Conservation (phyloP, 164 flowering plant genomes). For the Vitis rupestris region DNA sequence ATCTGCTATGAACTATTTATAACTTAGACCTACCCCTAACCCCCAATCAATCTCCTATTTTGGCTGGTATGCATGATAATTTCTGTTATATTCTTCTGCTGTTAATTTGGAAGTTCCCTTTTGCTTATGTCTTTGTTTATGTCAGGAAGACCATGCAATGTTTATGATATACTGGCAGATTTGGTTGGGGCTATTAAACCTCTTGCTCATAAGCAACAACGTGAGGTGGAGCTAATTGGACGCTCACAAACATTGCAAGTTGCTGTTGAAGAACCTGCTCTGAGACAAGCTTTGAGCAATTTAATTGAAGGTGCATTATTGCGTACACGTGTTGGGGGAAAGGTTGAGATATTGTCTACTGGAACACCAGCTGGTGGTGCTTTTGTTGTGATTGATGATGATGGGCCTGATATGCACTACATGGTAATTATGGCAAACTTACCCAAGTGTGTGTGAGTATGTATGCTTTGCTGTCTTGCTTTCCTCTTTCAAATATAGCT, state of each 20-base stretch:
- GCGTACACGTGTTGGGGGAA: slow-evolving; percentile 81
- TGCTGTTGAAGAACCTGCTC: slow-evolving; percentile 82
- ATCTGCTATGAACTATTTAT: too few relatives aligned
- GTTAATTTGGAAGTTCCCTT: background rate
- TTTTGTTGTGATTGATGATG: slow-evolving; percentile 84
- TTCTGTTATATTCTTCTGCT: background rate
- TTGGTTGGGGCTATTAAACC: slow-evolving; percentile 73
- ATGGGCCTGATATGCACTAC: slow-evolving; percentile 97
- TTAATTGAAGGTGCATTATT: slow-evolving; percentile 88
- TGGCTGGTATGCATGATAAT: background rate
- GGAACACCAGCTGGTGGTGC: slow-evolving; percentile 87
- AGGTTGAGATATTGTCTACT: slow-evolving; percentile 62
- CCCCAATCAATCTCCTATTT: background rate
- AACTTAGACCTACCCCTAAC: too few relatives aligned
- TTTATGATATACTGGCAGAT: slow-evolving; percentile 70
- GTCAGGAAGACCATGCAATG: slow-evolving; percentile 93
- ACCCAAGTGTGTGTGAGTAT: background rate
- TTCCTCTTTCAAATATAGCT: too few relatives aligned
- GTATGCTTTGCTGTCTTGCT: too few relatives aligned
- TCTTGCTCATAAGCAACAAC: slow-evolving; percentile 69
- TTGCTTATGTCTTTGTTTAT: slow-evolving; percentile 36
- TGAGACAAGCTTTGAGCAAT: slow-evolving; percentile 92
- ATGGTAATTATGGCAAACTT: slow-evolving; percentile 54
- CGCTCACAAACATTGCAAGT: slow-evolving; percentile 47
- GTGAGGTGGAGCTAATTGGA: slow-evolving; percentile 52